Conservation (phyloP, 1,284 basidiomycete genomes). For the Exobasidium cylindrosporum region DNA sequence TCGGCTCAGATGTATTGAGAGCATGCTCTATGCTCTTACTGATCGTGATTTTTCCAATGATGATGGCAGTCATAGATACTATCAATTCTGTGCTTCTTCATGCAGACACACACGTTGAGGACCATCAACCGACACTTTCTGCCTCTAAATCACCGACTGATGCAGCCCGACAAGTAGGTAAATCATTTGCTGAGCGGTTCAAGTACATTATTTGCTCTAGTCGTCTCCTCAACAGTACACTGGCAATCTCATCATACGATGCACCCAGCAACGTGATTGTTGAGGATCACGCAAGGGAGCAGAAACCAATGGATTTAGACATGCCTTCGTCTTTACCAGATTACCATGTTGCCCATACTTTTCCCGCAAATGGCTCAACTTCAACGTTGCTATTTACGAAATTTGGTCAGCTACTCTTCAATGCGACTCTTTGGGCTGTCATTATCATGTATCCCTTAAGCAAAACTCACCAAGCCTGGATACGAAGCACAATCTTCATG, state of each 20-base stretch:
- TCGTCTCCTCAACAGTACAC: slow-evolving; percentile 44
- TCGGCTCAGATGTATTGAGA: neutral
- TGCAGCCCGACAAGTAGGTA: slow-evolving; percentile 1
- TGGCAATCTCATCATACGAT: slow-evolving; percentile 52
- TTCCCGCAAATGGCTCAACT: neutral
- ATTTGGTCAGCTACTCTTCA: neutral
- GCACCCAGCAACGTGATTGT: neutral
- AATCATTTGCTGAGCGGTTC: slow-evolving; percentile 44
- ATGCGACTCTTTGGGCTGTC: neutral
- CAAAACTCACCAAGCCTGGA: neutral
- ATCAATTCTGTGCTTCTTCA: neutral
- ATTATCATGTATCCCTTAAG: neutral
- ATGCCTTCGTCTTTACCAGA: neutral
- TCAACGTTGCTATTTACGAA: neutral
- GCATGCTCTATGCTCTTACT: neutral
- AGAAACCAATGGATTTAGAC: neutral
- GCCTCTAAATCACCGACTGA: neutral
- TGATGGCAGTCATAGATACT: neutral
- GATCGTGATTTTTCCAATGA: neutral
- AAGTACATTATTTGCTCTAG: slow-evolving; percentile 50
- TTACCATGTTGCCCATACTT: neutral
- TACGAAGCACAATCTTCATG: neutral
- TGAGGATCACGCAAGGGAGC: neutral
- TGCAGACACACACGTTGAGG: neutral
- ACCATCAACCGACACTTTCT: neutral